phyloP scores from a whole-genome alignment of 148 eudicot species.

The Pharnaceum exiguum region DNA sequence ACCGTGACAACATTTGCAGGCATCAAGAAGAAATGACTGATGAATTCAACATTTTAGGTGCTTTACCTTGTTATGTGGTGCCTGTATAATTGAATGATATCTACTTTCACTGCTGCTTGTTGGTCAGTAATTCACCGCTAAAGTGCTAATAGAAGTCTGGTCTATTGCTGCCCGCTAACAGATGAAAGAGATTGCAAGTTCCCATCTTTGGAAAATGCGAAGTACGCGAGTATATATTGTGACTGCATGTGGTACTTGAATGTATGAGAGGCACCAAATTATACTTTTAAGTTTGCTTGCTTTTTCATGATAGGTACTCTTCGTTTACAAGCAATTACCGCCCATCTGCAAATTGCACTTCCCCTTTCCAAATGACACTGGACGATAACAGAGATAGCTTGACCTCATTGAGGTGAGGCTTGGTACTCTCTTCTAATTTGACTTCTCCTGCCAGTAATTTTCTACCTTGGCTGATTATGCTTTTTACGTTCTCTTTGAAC shows the following conservation, averaged over 20 bases:
- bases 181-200: constrained; percentile 16
- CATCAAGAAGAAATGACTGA: constrained; percentile 12
- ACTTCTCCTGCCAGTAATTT: not conserved
- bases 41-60: constrained; percentile 21
- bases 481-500: constrained; percentile 2
- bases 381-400: constrained; percentile 12
- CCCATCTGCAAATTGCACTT: constrained; percentile 3
- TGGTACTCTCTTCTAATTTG: not conserved
- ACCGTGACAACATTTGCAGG: constrained; percentile 15
- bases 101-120: constrained; percentile 1
- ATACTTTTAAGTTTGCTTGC: not conserved
- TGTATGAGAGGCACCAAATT: not conserved
- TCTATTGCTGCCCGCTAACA: constrained; percentile 10
- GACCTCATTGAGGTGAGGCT: constrained; percentile 25
- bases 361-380: constrained; percentile 4
- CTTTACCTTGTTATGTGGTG: constrained; percentile 7
- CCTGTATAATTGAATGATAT: not conserved
- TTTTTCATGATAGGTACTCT: constrained; percentile 10
- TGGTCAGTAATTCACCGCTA: not conserved
- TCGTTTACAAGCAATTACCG: constrained; percentile 11
- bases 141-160: constrained; percentile 2
- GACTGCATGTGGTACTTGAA: too few relatives aligned
- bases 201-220: constrained; percentile 12
- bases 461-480: constrained; percentile 6
- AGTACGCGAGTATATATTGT: constrained; percentile 21